Conservation (phyloP, 331 rosid genomes). For the Rhamnella rubrinervis region DNA sequence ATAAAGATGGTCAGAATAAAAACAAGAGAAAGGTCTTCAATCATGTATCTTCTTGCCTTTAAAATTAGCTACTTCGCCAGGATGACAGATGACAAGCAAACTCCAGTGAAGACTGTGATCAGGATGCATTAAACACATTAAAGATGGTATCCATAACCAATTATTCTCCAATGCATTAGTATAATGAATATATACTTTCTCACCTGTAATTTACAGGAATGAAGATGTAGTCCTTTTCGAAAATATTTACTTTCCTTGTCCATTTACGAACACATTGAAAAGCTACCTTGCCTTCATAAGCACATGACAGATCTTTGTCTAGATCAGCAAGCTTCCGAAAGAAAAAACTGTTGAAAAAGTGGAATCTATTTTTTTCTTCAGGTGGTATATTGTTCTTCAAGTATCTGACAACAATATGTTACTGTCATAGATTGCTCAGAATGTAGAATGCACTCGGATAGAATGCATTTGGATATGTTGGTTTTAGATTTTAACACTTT, state of each 20-base stretch:
- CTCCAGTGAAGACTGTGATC: constrained; percentile 88
- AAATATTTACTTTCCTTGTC: constrained; percentile 81
- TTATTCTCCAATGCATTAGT: constrained; percentile 13
- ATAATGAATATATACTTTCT: constrained; percentile 21
- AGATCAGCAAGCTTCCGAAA: constrained; percentile 88
- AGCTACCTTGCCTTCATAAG: constrained; percentile 78
- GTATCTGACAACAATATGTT: constrained; percentile 47
- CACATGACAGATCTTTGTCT: constrained; percentile 79
- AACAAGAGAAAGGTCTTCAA: constrained; percentile 8
- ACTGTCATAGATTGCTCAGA: background rate
- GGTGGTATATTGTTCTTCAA: constrained; percentile 61
- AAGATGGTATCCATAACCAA: constrained; percentile 21
- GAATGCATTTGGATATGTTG: too few species aligned
- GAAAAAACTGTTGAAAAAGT: constrained; percentile 94
- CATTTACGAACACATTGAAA: constrained; percentile 82
- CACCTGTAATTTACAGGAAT: constrained; percentile 91
- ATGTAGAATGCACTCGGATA: background rate
- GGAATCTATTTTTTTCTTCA: constrained; percentile 63
- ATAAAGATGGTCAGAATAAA: constrained; percentile 30
- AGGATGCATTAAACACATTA: constrained; percentile 25
- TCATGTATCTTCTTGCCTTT: constrained; percentile 42
- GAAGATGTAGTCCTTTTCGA: constrained; percentile 83
- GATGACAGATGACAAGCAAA: constrained; percentile 86
- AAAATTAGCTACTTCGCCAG: constrained; percentile 62
- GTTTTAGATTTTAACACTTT: too few species aligned